Base-by-base conservation (phyloP, 139 green algal genomes). In the Coelastrella sp. region DNA sequence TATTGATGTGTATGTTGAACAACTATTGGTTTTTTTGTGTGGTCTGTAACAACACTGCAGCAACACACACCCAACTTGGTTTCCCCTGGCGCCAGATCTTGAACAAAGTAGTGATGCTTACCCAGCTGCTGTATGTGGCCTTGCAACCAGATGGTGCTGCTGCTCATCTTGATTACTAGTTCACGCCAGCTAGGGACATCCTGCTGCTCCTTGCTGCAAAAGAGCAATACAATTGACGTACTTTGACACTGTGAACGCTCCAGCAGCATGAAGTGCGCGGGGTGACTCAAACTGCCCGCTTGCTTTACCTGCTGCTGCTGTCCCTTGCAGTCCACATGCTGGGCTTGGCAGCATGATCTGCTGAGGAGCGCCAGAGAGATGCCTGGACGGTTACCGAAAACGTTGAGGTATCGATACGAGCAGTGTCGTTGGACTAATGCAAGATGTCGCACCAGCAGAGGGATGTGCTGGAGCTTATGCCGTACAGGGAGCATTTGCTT, bases 291-390 rank as follows among this genome's bases (percentile, higher is more conserved):
- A n/a, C n/a, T n/a, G n/a, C n/a, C n/a, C n/a, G n/a, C n/a, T n/a
- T n/a, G n/a, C n/a, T 27, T 40, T 23, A 69, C 62, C 62, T 69
- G 62, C 62, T 69, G 57, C 57, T 66, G 57, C 19, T 32, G 57
- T 19, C 27, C 17, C 57, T 66, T 27, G 17, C 40, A 30, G 53
- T 27, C 53, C 53, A 64, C 2, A 5, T 64, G 53, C 53, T 64
- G 53, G 30, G 17, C 17, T 27, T n/a, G 2, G 6, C 6, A 3
- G 7, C 30, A 5, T 21, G 21, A 9, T 64, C 53, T n/a, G 53
- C 53, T 64, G 53, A 64, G 6, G 21, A n/a, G 30, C 21, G 53
- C 53, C 53, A 64, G 19, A 64, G 21, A 27, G 17, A 34, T 27
- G 17, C 21, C 53, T 64, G 53, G 27, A n/a, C 7, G 21, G 7